phyloP scores from a whole-genome alignment of 139 green algal species.

The Auxenochlorella protothecoides region DNA sequence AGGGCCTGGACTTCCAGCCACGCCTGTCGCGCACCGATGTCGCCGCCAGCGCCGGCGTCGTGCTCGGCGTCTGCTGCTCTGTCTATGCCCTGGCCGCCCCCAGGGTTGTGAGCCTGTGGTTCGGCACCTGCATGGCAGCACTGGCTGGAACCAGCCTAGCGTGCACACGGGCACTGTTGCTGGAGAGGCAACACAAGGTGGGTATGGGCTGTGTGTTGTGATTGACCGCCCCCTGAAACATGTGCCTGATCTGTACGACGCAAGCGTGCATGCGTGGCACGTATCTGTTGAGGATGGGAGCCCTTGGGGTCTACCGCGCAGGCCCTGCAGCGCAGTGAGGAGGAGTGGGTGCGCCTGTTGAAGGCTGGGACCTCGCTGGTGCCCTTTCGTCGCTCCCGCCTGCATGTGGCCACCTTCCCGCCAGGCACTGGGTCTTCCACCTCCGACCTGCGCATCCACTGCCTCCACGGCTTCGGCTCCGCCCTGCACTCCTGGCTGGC shows the following conservation, averaged over 20 bases:
- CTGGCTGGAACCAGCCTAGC: constrained; percentile 19
- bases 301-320: constrained; percentile 3
- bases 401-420: no score
- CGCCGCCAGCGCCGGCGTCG: background rate
- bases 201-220: background rate
- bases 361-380: no score
- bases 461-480: constrained; percentile 79
- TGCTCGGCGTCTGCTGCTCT: no score
- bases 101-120: constrained; percentile 12
- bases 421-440: no score
- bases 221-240: no score
- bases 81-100: constrained; percentile 29
- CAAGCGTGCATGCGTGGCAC: no score
- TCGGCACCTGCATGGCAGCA: constrained; percentile 18
- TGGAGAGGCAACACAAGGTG: constrained; percentile 40
- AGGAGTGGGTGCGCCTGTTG: constrained; percentile 25
- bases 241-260: no score
- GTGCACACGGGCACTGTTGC: constrained; percentile 7
- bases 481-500: constrained; percentile 52
- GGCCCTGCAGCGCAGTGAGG: constrained; percentile 23
- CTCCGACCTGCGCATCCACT: constrained; percentile 29
- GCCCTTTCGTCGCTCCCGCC: no score
- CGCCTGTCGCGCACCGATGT: no score
- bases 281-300: no score
- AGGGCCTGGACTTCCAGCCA: no score